phyloP scores from a whole-genome alignment of 2,329 filamentous ascomycete species.

The Fusarium nelsonii region DNA sequence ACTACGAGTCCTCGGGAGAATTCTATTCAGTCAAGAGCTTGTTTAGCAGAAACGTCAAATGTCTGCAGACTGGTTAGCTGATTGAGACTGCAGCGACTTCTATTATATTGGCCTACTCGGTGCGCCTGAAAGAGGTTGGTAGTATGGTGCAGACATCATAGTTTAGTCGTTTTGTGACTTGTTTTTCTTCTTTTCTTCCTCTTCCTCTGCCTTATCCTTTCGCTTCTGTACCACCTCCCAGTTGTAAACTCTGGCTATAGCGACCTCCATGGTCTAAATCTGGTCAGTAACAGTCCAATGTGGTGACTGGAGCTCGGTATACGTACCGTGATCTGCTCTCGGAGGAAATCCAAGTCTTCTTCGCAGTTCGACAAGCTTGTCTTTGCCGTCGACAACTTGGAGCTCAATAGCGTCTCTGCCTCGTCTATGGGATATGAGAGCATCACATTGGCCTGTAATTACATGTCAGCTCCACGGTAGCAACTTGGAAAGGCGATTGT shows the following conservation, averaged over 20 bases:
- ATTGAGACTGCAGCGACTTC: too few relatives aligned
- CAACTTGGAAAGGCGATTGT: neutral
- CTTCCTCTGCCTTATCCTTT: constrained; percentile 83
- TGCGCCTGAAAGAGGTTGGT: neutral
- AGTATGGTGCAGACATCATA: constrained; percentile 10
- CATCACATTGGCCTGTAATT: constrained; percentile 89
- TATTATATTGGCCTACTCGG: too few relatives aligned
- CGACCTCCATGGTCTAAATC: constrained; percentile 91
- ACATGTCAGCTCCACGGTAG: constrained; percentile 42
- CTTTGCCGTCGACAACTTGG: constrained; percentile 84
- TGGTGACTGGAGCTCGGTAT: neutral
- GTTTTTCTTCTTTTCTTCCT: constrained; percentile 56
- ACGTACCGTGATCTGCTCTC: constrained; percentile 94
- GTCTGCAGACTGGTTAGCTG: too few relatives aligned
- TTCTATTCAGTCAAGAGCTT: too few relatives aligned
- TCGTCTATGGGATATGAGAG: constrained; percentile 92
- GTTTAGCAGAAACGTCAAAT: too few relatives aligned
- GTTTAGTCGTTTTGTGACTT: constrained; percentile 48
- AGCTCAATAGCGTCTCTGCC: constrained; percentile 80
- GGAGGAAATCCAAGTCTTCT: constrained; percentile 93
- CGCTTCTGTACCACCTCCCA: constrained; percentile 97
- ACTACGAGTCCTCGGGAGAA: too few relatives aligned
- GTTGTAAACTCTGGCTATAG: constrained; percentile 97
- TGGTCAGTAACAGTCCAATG: constrained; percentile 4
- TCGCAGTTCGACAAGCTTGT: constrained; percentile 87